Percentiles rank a stretch among this genome's conserved stretches.
Conservation (phyloP, 2,329 filamentous ascomycete species). For the Penicillium frequentans region DNA sequence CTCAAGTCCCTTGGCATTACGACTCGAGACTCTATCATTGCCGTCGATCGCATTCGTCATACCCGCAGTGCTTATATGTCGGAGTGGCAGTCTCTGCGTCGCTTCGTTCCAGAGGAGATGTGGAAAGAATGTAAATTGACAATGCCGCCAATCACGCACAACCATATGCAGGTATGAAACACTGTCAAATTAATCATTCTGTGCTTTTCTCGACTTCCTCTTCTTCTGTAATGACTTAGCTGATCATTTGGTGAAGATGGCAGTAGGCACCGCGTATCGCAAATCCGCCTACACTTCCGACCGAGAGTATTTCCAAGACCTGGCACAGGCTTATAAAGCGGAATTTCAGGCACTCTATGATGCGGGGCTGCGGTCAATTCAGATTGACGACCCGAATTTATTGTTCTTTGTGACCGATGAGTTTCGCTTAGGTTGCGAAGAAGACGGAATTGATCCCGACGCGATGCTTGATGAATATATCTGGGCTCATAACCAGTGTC, state of each 20-base stretch:
- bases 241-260: constrained; percentile 45
- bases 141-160: constrained; percentile 14
- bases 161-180: constrained; percentile 8
- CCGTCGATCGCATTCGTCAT: constrained; percentile 3
- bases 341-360: constrained; percentile 59
- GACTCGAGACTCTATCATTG: constrained; percentile 4
- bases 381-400: constrained; percentile 63
- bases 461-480: constrained; percentile 71
- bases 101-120: not conserved
- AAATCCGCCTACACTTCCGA: constrained; percentile 53
- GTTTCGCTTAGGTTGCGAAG: constrained; percentile 65
- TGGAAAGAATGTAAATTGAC: constrained; percentile 11
- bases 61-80: constrained; percentile 2
- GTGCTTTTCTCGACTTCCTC: too few species aligned
- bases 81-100: constrained; percentile 5
- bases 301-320: constrained; percentile 60
- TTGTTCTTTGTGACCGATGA: constrained; percentile 70
- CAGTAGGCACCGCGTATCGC: constrained; percentile 51
- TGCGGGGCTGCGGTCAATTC: constrained; percentile 59
- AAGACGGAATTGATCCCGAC: constrained; percentile 65
- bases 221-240: too few species aligned
- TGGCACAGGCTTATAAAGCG: constrained; percentile 58
- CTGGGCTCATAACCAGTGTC: constrained; percentile 67
- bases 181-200: too few species aligned
- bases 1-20: constrained; percentile 2